These are phyloP conservation scores for Podila epigama DNA, from an alignment of 192 early-diverging fungal species.

Conservation along the genomic window DNA sequence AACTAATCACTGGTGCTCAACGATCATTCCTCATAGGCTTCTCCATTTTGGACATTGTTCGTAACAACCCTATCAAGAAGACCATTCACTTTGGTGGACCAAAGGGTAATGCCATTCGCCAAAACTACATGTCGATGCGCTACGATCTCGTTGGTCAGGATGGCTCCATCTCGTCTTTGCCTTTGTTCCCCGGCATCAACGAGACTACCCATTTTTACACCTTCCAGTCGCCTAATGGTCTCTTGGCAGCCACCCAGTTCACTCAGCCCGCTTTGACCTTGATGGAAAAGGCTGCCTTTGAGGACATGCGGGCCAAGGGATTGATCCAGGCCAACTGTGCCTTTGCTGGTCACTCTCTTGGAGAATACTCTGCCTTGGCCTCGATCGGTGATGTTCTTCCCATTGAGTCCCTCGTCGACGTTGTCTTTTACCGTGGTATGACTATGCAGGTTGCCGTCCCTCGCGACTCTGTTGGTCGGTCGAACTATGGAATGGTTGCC, in stretches of 20 bases:
- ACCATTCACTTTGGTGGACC: conserved; percentile 91
- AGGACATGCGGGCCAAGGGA: conserved; percentile 88
- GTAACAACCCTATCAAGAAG: conserved; percentile 79
- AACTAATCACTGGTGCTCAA: neutral
- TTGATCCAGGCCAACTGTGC: conserved; percentile 84
- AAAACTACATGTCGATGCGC: conserved; percentile 88
- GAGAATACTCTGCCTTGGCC: conserved; percentile 93
- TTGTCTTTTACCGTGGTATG: conserved; percentile 97
- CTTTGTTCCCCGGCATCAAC: conserved; percentile 89
- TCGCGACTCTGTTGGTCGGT: conserved; percentile 79
- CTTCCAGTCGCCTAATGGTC: conserved; percentile 82
- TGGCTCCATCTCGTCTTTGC: conserved; percentile 77
- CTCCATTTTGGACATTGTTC: conserved; percentile 91
- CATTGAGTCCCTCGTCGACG: conserved; percentile 85
- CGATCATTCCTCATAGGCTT: conserved; percentile 51
- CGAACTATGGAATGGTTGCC: conserved; percentile 94
- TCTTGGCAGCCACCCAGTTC: conserved; percentile 95
- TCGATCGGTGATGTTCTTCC: conserved; percentile 88
- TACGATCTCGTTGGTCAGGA: conserved; percentile 85
- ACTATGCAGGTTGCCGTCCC: conserved; percentile 96
- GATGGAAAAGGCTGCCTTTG: conserved; percentile 91
- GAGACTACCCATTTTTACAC: conserved; percentile 78
- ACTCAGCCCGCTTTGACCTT: conserved; percentile 91
- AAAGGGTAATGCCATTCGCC: conserved; percentile 82
- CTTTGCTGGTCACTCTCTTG: conserved; percentile 94